Base-by-base conservation (phyloP, 1,284 basidiomycete species). In the Ustilago shanxiensis region DNA sequence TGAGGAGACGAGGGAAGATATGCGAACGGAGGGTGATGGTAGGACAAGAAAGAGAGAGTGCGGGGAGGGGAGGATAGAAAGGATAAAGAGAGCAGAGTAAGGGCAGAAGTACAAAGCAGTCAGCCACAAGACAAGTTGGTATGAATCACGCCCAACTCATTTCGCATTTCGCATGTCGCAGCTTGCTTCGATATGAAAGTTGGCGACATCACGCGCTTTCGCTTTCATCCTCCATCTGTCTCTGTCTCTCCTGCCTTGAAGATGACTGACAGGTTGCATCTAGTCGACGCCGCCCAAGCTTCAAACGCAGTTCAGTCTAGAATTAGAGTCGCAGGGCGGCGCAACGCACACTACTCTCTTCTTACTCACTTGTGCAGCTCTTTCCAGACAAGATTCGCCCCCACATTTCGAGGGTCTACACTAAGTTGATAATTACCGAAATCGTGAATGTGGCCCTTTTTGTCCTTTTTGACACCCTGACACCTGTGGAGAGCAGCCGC, bases 391-490 rank as follows among this genome's bases (percentile, higher is more conserved):
- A n/a, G n/a, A 11, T 11, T 33, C n/a, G 7, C 8, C 11, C 24
- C 24, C 45, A 22, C 45, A 47, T 47, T 47, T 47, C 45, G 45
- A 47, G 45, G 45, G 22, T 47, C 45, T 47, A 47, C 31, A 33
- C 6, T n/a, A n/a, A n/a, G n/a, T n/a, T n/a, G n/a, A n/a, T 33
- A 33, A 33, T 33, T 33, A 33, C 31, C 31, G 31, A 33, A 33
- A n/a, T n/a, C n/a, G n/a, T n/a, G n/a, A n/a, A 33, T 33, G 31
- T 33, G 31, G 31, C 31, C 13, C n/a, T 41, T 41, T 14, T 16
- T 8, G 16, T 9, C 35, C 35, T 16, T 41, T 41, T 41, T 41
- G 39, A 41, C 39, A 41, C 16, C n/a, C 39, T 33, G 39, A 41
- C 39, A 41, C 39, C 6, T 41, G 39, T 41, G 39, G 39, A 20